Evolutionary conservation across 371 early-diverging fungal species (phyloP), one percentile per base, ranked within the genome.

Genomic region (Lichtheimia ornata): DNA sequence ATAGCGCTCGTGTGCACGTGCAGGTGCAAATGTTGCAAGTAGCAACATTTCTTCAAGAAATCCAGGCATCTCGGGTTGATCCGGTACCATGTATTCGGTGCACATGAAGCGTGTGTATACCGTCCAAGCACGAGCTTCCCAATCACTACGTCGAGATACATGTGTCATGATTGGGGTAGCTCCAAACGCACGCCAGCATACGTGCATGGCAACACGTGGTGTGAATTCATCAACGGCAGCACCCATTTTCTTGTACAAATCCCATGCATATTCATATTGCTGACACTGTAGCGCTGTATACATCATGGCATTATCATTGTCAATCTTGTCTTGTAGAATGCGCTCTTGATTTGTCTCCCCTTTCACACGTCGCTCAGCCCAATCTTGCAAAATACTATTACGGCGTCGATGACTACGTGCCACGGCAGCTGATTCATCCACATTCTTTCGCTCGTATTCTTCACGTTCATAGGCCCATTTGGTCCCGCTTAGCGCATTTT

Each of bases 261-360:
- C 62, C 79, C 79, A 78, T 3, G 70, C 76, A 56, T 78, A 73
- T 41, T 73, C 73, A 53, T 60, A 78, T 35, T 73, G 76, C 12
- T 63, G 53, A 20, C 68, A 66, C 3, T 43, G 28, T 9, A 67
- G 25, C 0, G 73, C 65, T 4, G 61, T 64, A 49, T 64, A 75
- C 4, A 78, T 75, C 73, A 73, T 73, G 4, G 66, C 61, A 41
- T 78, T 78, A 44, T 78, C 79, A 50, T 56, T 63, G 11, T 78
- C 70, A 4, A 66, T 67, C 15, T 66, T 59, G 13, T 60, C 41
- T 3, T 56, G 49, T 47, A 69, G 66, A 4, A 61, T 49, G 15
- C 51, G 53, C 11, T 69, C 54, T 30, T 58, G 57, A 18, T 51
- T 58, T 0, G 66, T 63, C 14, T 62, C 66, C 4, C 61, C 49